Base-by-base conservation (phyloP, 2,329 filamentous ascomycete species). In the Arthroderma sp. region DNA sequence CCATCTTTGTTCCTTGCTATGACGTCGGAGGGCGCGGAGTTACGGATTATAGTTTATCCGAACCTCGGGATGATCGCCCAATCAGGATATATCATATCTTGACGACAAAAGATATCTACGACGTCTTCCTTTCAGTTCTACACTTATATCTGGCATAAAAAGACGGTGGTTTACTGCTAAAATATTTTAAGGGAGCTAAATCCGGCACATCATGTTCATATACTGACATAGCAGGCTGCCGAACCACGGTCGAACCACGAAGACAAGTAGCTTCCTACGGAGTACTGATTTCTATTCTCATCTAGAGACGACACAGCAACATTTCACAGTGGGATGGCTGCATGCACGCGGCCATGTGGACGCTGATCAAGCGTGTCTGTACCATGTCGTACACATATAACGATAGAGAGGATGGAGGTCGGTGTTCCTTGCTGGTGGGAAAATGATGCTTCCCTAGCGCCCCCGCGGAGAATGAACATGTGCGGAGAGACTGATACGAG, bases 391-490 rank as follows among this genome's bases (percentile, higher is more conserved):
- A 43, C 6, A 19, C 4, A 19, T 44, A n/a, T n/a, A n/a, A n/a
- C n/a, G n/a, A n/a, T n/a, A n/a, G n/a, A n/a, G n/a, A n/a, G n/a
- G n/a, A n/a, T n/a, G n/a, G n/a, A n/a, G n/a, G n/a, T n/a, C n/a
- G n/a, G n/a, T n/a, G n/a, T n/a, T n/a, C n/a, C n/a, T n/a, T n/a
- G n/a, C n/a, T n/a, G n/a, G n/a, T n/a, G n/a, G 25, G n/a, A 51
- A 51, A 31, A 51, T 3, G 44, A 51, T 51, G 44, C 44, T 51
- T 51, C 9, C 44, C 44, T 51, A 51, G 44, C 28, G 44, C 5
- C 23, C 13, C 44, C 44, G 44, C 25, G 44, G 44, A 51, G 44
- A 51, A 17, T 33, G 19, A 17, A 17, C 43, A 49, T 49, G 9
- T 49, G 43, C 43, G 21, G 43, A 51, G 44, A 51, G 44, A 33